Evolutionary conservation across 768 basidiomycete species (phyloP), one percentile per base, ranked within the genome.

Genomic region (Rhizopogon salebrosus): DNA sequence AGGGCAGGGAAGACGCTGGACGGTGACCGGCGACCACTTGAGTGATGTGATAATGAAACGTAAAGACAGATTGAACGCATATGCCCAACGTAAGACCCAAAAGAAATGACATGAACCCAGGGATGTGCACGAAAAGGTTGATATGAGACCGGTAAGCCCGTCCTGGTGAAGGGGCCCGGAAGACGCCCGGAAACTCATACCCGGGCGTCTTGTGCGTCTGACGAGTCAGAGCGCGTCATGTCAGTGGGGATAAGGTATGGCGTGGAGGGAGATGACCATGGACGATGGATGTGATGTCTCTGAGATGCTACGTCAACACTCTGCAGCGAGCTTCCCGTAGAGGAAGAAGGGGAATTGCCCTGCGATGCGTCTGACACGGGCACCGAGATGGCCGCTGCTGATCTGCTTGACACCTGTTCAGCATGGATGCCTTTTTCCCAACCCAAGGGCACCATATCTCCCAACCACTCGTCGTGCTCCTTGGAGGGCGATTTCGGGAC

Each of bases 381-480:
- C 11, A 48, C 16, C 11, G 48, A 4, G 8, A 35, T 6, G 4
- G 11, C 18, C 55, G 36, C 48, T 23, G 14, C 8, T 22, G 31
- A 10, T 14, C 2, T 14, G 29, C 43, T 31, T 18, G 4, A 35
- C 9, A 16, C 6, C 5, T 20, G n/a, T 29, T 27, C 31, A 23
- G 42, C 46, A n/a, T 14, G 16, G 10, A 29, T 20, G 34, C 18
- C 14, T 54, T 22, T 55, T 6, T 24, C 37, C 22, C 23, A 48
- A 55, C 60, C 41, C 40, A 60, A 38, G 8, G 84, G 83, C 2
- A 84, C 71, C 58, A 82, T 84, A 70, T 85, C 84, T 65, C 79
- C 75, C 50, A 85, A 70, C 84, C 84, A 85, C 56, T 71, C 70
- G 58, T 85, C 78, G 54, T 83, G 79, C 59, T 72, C 75, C 43